Conservation (phyloP, 2,329 filamentous ascomycete species). For the Thelonectria olida region DNA sequence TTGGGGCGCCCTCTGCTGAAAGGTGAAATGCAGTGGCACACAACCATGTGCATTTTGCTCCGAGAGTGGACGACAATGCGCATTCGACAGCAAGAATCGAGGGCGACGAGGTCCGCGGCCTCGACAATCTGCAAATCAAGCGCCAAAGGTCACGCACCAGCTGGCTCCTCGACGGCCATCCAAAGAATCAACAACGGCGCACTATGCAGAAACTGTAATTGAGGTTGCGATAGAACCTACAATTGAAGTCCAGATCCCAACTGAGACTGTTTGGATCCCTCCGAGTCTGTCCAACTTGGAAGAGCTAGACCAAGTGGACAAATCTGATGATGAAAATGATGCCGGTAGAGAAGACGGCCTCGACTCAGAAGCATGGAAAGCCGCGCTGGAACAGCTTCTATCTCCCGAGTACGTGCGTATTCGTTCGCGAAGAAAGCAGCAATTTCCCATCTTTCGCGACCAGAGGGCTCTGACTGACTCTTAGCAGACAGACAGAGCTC, state of each 20-base stretch:
- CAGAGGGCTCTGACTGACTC: too few species aligned
- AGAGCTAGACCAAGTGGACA: not conserved
- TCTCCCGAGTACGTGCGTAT: not conserved
- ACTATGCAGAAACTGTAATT: not conserved
- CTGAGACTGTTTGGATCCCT: not conserved
- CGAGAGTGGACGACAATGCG: conserved; percentile 1
- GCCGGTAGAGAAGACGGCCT: not conserved
- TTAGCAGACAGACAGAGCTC: not conserved
- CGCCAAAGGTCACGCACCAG: not conserved
- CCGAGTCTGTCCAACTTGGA: not conserved
- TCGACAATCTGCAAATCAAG: not conserved
- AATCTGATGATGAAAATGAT: not conserved
- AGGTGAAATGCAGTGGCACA: conserved; percentile 20
- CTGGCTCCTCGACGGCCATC: conserved; percentile 2
- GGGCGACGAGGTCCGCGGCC: conserved; percentile 9
- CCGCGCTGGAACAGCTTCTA: not conserved
- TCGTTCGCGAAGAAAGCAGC: too few species aligned
- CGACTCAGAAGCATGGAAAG: not conserved
- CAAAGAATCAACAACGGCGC: not conserved
- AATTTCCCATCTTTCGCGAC: too few species aligned
- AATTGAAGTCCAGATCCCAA: too few species aligned
- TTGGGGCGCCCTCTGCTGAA: too few species aligned
- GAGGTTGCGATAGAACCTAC: not conserved
- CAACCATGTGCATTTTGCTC: conserved; percentile 11
- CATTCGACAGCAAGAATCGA: conserved; percentile 11